Evolutionary conservation across 495 filamentous ascomycete species (phyloP).

Genomic region (Xylaria telfairii): DNA sequence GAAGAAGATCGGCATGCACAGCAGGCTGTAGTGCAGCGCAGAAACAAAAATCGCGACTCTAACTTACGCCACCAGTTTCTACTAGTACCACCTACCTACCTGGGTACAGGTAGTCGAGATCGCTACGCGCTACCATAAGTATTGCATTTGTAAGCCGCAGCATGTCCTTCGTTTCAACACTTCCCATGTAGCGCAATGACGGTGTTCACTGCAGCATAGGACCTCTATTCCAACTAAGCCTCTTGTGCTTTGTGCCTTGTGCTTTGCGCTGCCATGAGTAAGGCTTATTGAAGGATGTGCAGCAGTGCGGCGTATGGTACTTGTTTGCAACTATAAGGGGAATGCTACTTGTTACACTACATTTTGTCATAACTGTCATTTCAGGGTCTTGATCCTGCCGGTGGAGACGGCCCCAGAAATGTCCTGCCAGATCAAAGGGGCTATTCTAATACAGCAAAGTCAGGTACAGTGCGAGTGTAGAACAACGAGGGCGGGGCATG

Average conservation of each 20-base stretch:
- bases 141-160: slow-evolving; percentile 7
- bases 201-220: neutral
- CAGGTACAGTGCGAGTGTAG: neutral
- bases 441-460: slow-evolving; percentile 2
- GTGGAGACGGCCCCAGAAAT: slow-evolving; percentile 9
- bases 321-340: neutral
- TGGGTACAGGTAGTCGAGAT: neutral
- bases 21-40: neutral
- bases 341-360: neutral
- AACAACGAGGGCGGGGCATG: neutral
- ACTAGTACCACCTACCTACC: neutral
- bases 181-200: neutral
- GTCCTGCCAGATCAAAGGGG: slow-evolving; percentile 12
- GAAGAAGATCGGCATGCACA: slow-evolving; percentile 13
- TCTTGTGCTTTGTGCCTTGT: neutral
- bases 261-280: neutral
- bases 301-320: slow-evolving; percentile 4
- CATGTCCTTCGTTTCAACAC: neutral
- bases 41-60: neutral
- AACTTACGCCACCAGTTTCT: slow-evolving; percentile 1
- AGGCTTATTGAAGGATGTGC: neutral
- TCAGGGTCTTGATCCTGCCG: slow-evolving; percentile 20
- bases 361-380: slow-evolving; percentile 10
- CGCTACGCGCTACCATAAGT: neutral
- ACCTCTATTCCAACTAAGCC: neutral